A percentile compares a stretch with the other conserved stretches of the same genome.
Evolutionary conservation across 305 asterid species (phyloP).

Genomic region (Fraxinus latifolia): DNA sequence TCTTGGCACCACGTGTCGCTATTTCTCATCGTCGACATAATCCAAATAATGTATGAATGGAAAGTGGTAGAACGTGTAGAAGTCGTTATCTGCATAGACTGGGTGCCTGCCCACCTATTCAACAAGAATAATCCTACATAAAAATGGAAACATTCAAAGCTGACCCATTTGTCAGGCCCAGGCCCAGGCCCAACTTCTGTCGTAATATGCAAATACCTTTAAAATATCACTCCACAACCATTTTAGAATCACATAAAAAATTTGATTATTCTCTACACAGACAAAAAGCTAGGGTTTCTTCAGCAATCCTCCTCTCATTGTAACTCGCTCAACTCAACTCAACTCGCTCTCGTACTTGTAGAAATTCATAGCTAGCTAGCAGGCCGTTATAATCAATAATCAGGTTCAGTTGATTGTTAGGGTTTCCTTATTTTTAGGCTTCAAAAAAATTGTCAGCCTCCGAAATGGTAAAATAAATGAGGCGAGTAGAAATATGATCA

Average conservation of each 20-base stretch:
- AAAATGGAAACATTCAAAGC: neutral
- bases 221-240: neutral
- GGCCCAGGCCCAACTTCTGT: neutral
- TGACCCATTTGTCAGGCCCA: neutral
- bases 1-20: too few relatives aligned
- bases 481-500: constrained; percentile 41
- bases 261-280: neutral
- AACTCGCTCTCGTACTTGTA: constrained; percentile 5
- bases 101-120: too few relatives aligned
- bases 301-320: neutral
- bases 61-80: too few relatives aligned
- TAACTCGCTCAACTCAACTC: neutral
- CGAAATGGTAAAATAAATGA: constrained; percentile 31
- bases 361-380: constrained; percentile 46
- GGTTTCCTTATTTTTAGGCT: constrained; percentile 33
- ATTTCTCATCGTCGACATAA: too few relatives aligned
- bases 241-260: neutral
- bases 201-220: neutral
- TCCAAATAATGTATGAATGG: too few relatives aligned
- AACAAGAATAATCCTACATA: too few relatives aligned
- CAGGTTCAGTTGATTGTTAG: constrained; percentile 51
- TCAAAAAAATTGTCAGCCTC: neutral
- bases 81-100: too few relatives aligned
- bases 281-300: constrained; percentile 45
- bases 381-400: constrained; percentile 34